A percentile compares a stretch with the other conserved stretches of the same genome.
phyloP scores from a whole-genome alignment of 768 basidiomycete genomes.

The Pisolithus sp. region DNA sequence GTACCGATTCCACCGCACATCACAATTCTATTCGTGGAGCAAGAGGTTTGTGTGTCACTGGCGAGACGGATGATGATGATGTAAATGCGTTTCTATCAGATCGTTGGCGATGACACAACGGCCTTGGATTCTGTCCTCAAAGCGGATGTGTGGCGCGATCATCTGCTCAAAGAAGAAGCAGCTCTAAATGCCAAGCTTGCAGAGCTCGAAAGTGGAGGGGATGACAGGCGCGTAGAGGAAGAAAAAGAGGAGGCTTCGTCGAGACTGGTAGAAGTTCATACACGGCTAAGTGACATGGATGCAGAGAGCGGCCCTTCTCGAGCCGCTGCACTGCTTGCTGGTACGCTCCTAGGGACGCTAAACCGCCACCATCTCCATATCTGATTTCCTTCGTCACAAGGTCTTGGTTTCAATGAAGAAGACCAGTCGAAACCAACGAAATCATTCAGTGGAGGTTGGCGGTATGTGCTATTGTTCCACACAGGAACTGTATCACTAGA shows the following conservation, averaged over 20 bases:
- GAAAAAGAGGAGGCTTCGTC: constrained; percentile 79
- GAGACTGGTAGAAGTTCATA: constrained; percentile 83
- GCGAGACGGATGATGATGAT: no score
- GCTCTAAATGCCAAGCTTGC: constrained; percentile 66
- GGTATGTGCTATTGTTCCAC: constrained; percentile 35
- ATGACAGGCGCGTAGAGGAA: constrained; percentile 77
- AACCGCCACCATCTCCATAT: background rate
- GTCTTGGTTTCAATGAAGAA: constrained; percentile 84
- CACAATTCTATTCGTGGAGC: constrained; percentile 96
- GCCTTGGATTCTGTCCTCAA: constrained; percentile 96
- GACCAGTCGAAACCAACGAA: constrained; percentile 82
- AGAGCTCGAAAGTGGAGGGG: constrained; percentile 65
- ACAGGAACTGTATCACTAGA: background rate
- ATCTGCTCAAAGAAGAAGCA: constrained; percentile 79
- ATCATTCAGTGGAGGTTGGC: constrained; percentile 95
- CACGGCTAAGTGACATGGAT: constrained; percentile 93
- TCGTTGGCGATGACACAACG: constrained; percentile 86
- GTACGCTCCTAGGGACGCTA: constrained; percentile 29
- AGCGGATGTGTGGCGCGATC: constrained; percentile 98
- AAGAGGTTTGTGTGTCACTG: constrained; percentile 57
- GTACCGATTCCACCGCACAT: constrained; percentile 92
- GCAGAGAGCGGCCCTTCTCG: constrained; percentile 95
- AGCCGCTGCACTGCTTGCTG: constrained; percentile 84
- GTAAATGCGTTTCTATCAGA: constrained; percentile 37
- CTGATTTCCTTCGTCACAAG: constrained; percentile 28